phyloP scores from a whole-genome alignment of 345 rosid genomes.

The Firmiana major region DNA sequence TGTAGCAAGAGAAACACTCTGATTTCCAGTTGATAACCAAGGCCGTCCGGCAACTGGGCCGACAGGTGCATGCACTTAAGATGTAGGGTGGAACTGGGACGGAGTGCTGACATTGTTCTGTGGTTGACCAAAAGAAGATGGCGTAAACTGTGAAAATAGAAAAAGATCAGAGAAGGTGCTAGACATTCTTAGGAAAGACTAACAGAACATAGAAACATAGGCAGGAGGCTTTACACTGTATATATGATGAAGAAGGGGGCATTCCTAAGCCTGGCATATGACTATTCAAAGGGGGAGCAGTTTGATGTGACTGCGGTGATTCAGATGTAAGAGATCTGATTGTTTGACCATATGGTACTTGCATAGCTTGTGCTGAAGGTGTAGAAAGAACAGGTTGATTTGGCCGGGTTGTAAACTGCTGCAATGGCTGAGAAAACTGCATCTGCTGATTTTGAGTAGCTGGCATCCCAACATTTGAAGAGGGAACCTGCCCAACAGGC shows the following conservation, averaged over 20 bases:
- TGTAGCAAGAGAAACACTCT: constrained; percentile 38
- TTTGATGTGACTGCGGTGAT: constrained; percentile 48
- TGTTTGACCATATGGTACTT: constrained; percentile 50
- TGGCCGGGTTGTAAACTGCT: constrained; percentile 68
- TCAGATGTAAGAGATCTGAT: constrained; percentile 56
- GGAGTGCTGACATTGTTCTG: constrained; percentile 41
- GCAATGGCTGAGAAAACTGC: constrained; percentile 69
- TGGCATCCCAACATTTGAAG: constrained; percentile 48
- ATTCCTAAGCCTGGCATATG: constrained; percentile 40
- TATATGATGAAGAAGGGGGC: constrained; percentile 50
- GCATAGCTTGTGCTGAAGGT: constrained; percentile 56
- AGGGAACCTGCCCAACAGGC: constrained; percentile 58
- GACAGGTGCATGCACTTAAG: constrained; percentile 51
- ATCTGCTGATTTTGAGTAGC: constrained; percentile 50
- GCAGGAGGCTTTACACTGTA: constrained; percentile 41
- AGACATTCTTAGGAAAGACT: background rate
- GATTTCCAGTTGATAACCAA: constrained; percentile 63
- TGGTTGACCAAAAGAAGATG: constrained; percentile 60
- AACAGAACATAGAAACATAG: constrained; percentile 10
- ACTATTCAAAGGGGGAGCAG: constrained; percentile 31
- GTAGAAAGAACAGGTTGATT: constrained; percentile 58
- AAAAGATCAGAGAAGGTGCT: constrained; percentile 10
- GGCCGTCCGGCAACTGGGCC: constrained; percentile 49
- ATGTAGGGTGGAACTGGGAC: constrained; percentile 49
- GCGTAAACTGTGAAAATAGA: constrained; percentile 43